Evolutionary conservation across 78 protist species (phyloP), one percentile per base, ranked within the genome.

Genomic region (Dictyostelium capitatum): DNA sequence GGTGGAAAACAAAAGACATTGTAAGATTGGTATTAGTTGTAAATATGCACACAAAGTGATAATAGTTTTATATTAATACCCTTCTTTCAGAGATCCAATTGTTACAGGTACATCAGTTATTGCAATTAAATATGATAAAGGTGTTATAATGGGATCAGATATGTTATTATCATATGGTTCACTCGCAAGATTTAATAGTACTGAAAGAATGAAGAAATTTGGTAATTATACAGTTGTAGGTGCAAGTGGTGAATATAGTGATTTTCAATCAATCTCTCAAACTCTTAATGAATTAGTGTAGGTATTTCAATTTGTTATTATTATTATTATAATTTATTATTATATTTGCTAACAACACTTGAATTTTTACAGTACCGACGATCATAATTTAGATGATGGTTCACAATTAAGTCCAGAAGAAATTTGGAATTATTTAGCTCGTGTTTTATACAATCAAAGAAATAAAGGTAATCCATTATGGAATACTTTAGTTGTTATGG

Each of bases 81-180:
- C n/a, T 6, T 20, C n/a, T 0, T 48, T 25, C 50, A 94, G 96
- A 50, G 96, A 94, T 46, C 96, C 96, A 80, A 94, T 94, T 74
- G 98, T 97, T 41, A 97, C 99, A 69, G 99, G 99, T 48, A 79
- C 98, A 19, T 95, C 98, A 8, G 98, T 98, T 20, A 73, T 97
- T 51, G 99, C 96, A 37, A 43, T 98, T 69, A 97, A 95, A 95
- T 98, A 94, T 91, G 78, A 89, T 25, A 98, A 93, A 41, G 99
- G 99, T 48, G 98, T 98, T 57, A 79, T 96, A 23, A 89, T 98
- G 46, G 99, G 98, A 2, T 83, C 97, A 0, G 99, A 98, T 73
- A 98, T 98, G 15, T 83, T 97, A 54, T 92, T 59, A 46, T 97
- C 99, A 28, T 98, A 98, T 87, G 99, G 99, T 9, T 65, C 95